These are phyloP conservation scores for Nepenthes mirabilis DNA, from an alignment of 148 eudicot genomes.

Conservation along the genomic window DNA sequence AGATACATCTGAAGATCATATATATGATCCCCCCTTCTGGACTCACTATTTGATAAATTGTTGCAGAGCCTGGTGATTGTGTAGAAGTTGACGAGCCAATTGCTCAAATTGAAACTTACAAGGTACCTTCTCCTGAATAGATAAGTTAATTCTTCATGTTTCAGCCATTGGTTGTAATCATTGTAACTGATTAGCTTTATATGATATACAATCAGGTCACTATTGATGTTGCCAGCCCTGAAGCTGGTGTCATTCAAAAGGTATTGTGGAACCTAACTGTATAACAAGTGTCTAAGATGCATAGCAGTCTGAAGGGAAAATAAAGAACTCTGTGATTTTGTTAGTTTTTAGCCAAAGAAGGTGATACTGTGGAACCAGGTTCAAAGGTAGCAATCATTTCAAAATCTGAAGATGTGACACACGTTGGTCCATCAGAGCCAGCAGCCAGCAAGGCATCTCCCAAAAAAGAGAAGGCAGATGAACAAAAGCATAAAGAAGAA, in stretches of 20 bases:
- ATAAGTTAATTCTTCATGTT: background rate
- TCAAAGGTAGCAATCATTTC: constrained; percentile 71
- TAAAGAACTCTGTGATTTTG: constrained; percentile 3
- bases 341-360: constrained; percentile 79
- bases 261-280: constrained; percentile 15
- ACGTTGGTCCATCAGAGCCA: constrained; percentile 17
- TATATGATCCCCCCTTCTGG: background rate
- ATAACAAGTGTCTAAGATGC: background rate
- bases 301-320: no score
- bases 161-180: background rate
- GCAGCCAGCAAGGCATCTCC: constrained; percentile 25
- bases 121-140: constrained; percentile 27
- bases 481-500: constrained; percentile 40
- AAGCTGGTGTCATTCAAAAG: constrained; percentile 72
- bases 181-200: background rate
- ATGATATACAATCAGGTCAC: constrained; percentile 36
- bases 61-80: constrained; percentile 45
- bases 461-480: constrained; percentile 25
- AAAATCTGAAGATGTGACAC: constrained; percentile 45
- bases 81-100: constrained; percentile 87
- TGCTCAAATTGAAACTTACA: constrained; percentile 93
- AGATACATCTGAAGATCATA: background rate
- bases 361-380: constrained; percentile 94
- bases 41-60: background rate
- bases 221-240: constrained; percentile 91